Evolutionary conservation across 2,329 filamentous ascomycete genomes (phyloP), one percentile per base, ranked within the genome.

Genomic region (Sarocladium kiliense): DNA sequence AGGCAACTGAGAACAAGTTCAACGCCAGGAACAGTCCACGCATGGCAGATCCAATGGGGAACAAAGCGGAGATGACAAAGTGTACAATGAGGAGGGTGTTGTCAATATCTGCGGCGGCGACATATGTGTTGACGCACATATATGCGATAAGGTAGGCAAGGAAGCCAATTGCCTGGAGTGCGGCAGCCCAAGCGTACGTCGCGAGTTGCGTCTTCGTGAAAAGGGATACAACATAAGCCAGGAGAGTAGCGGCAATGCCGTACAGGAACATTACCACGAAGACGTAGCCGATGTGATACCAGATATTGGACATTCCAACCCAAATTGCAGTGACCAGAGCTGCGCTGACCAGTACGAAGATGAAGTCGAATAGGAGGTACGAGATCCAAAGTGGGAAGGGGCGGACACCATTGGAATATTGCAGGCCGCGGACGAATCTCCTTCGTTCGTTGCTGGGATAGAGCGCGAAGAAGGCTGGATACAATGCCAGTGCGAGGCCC

Each of bases 331-430:
- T 82, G 9, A 82, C 78, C 10, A 94, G 63, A 7, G 84, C 84
- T 19, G 86, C 85, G 25, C 85, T 81, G 14, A 67, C 55, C 14
- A 95, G 66, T 1, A 91, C 85, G 55, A 95, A 84, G 42, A 81
- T 66, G 60, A 92, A 91, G 71, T 97, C 92, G 64, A 96, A 96
- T 0, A 77, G 65, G 1, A 88, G 77, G 65, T 97, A 95, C 1
- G 92, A 89, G 4, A 89, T 71, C 92, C 93, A 97, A 1, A 97
- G 75, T 1, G 91, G 90, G 9, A 89, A 75, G 0, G 89, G 86
- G 12, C 89, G 80, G 26, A 96, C 91, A 47, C 92, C 92, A 65
- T 96, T 97, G 54, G 89, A 95, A 71, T 96, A 97, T 68, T 97
- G 87, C 27, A 97, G 75, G 16, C 88, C 88, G 53, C 92, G 83